Evolutionary conservation across 169 alveolate genomes (phyloP).

Genomic region (Theileria equi): DNA sequence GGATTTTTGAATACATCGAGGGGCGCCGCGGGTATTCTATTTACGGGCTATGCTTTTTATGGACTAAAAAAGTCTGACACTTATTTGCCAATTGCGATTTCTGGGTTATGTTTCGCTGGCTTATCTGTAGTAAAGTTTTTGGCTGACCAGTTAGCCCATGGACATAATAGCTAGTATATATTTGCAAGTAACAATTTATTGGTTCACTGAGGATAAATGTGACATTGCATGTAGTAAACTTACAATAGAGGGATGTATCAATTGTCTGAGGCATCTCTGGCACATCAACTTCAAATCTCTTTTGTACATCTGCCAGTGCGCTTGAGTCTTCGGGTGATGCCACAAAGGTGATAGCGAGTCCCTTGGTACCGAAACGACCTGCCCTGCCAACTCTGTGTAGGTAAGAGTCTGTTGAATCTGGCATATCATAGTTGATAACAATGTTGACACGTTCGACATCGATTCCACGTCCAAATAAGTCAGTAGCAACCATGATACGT

Average conservation of each 20-base stretch:
- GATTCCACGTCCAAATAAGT: constrained; percentile 99
- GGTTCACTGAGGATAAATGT: constrained; percentile 12
- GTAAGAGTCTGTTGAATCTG: constrained; percentile 86
- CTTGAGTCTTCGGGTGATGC: constrained; percentile 90
- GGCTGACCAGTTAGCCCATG: too few species aligned
- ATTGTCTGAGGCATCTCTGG: constrained; percentile 94
- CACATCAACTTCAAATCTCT: constrained; percentile 96
- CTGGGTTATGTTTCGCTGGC: constrained; percentile 48
- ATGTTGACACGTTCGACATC: constrained; percentile 99
- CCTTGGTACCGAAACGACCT: constrained; percentile 99
- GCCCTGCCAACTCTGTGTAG: constrained; percentile 98
- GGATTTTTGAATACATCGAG: constrained; percentile 49
- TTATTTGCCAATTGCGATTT: constrained; percentile 25
- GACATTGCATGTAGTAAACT: constrained; percentile 1
- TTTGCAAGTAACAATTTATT: constrained; percentile 16
- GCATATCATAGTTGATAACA: constrained; percentile 99
- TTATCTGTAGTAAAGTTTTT: constrained; percentile 17
- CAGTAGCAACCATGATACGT: constrained; percentile 99
- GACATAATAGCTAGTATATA: not conserved
- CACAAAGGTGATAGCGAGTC: constrained; percentile 97
- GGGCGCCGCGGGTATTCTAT: constrained; percentile 47
- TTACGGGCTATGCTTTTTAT: not conserved
- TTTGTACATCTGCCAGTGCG: constrained; percentile 93
- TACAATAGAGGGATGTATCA: constrained; percentile 87
- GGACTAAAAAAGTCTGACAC: constrained; percentile 5